A percentile compares a stretch with the other conserved stretches of the same genome.
These are phyloP conservation scores for Isoetes taiwanensis DNA, from an alignment of 75 land plant species.

Conservation along the genomic window DNA sequence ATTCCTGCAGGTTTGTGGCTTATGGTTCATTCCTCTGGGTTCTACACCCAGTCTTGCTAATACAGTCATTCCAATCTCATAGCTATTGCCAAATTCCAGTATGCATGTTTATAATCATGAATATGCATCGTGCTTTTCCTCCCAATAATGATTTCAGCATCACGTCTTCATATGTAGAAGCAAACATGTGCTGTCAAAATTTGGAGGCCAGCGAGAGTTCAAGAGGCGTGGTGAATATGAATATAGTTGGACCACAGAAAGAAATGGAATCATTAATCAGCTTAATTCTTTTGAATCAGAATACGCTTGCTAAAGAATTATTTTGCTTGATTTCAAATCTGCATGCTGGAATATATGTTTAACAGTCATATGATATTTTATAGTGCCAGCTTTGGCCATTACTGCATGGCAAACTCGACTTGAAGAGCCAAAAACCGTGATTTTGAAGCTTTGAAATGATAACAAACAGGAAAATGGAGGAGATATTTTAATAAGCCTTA, in stretches of 20 bases:
- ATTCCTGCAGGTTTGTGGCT: no score
- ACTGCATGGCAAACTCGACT: constrained; percentile 20
- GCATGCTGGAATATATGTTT: no score
- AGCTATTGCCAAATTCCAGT: no score
- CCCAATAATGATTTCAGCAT: no score
- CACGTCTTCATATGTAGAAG: no score
- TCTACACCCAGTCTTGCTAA: no score
- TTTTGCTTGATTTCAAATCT: no score
- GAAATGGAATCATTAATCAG: not conserved
- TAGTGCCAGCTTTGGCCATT: constrained; percentile 16
- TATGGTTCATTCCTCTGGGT: no score
- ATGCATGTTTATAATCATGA: no score
- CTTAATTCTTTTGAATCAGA: not conserved
- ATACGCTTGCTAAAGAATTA: no score
- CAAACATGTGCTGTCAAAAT: no score
- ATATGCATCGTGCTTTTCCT: not conserved
- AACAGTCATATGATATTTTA: constrained; percentile 2
- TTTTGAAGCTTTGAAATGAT: constrained; percentile 12
- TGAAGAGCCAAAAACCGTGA: constrained; percentile 15
- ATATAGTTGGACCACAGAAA: not conserved
- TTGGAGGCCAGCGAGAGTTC: not conserved
- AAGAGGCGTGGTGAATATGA: not conserved
- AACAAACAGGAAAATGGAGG: constrained; percentile 1
- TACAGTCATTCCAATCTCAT: no score
- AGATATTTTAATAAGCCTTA: constrained; percentile 13